Percentiles rank a stretch among this genome's conserved stretches.
phyloP scores from a whole-genome alignment of 1,139 yeast species.

The Diutina neorugosa region DNA sequence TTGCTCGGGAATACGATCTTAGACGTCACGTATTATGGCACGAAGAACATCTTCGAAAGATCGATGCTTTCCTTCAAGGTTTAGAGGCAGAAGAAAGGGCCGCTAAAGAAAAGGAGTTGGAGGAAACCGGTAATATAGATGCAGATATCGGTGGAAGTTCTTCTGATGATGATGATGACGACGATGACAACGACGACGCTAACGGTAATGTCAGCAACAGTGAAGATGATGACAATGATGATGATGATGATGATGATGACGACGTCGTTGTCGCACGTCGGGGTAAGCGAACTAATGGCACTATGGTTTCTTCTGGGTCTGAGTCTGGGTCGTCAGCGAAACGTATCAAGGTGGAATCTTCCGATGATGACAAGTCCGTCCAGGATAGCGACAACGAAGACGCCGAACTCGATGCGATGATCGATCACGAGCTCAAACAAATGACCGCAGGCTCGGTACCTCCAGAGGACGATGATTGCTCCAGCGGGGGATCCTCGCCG shows the following conservation, averaged over 20 bases:
- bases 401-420: background rate
- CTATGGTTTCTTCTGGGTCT: background rate
- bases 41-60: slow-evolving; percentile 21
- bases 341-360: background rate
- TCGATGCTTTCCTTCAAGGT: slow-evolving; percentile 21
- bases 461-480: background rate
- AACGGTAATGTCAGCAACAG: slow-evolving; percentile 6
- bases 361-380: background rate
- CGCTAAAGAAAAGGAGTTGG: background rate
- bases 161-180: slow-evolving; percentile 13
- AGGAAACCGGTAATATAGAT: background rate
- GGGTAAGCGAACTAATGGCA: slow-evolving; percentile 28
- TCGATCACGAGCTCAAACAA: background rate
- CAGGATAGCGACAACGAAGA: background rate
- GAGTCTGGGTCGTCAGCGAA: background rate
- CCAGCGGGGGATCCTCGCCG: background rate
- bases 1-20: slow-evolving; percentile 36
- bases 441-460: background rate
- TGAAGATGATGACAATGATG: slow-evolving; percentile 15
- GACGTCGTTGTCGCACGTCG: slow-evolving; percentile 21
- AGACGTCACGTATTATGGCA: slow-evolving; percentile 48
- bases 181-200: background rate
- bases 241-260: slow-evolving; percentile 5
- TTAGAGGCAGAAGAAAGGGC: slow-evolving; percentile 10
- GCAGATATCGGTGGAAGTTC: slow-evolving; percentile 17